Evolutionary conservation across 768 basidiomycete species (phyloP), one percentile per base, ranked within the genome.

Genomic region (Mycena vulgaris): DNA sequence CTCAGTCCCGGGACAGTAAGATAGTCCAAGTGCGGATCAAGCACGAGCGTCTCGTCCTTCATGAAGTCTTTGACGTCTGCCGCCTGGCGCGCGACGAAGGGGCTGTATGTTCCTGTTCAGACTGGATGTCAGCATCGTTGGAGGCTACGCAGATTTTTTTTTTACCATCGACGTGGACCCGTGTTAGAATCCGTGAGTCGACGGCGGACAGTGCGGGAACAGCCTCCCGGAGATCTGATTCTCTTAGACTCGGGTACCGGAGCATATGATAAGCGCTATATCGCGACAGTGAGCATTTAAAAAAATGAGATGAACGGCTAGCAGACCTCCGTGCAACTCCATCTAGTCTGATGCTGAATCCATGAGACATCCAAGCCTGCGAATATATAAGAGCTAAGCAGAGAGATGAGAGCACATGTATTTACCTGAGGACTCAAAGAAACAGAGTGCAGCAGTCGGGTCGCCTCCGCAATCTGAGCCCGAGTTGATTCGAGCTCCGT

Each of bases 11-110:
- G 79, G 0, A 97, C 85, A 5, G 78, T 60, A 1, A 80, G 75
- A 75, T 96, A 97, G 76, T 96, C 91, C 80, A 96, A 86, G 35
- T 86, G 74, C 0, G 91, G 87, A 74, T 94, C 90, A 27, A 97
- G 87, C 28, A 84, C 51, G 25, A 96, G 85, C 17, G 87, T 84
- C 77, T 96, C 95, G 67, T 97, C 95, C 61, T 90, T 87, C 74
- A 89, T 83, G 81, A 96, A 97, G 16, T 87, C 83, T 1, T 86
- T 86, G 5, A 97, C 79, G 75, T 97, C 95, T 2, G 92, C 92
- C 56, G 86, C 85, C 83, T 97, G 95, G 7, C 95, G 89, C 19
- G 78, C 75, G 6, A 95, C 83, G 74, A 93, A 90, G 0, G 87
- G 84, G 37, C 83, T 82, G 72, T 95, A 95, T 47, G 82, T 84